phyloP scores from a whole-genome alignment of 345 rosid species.

The Boechera retrofracta region DNA sequence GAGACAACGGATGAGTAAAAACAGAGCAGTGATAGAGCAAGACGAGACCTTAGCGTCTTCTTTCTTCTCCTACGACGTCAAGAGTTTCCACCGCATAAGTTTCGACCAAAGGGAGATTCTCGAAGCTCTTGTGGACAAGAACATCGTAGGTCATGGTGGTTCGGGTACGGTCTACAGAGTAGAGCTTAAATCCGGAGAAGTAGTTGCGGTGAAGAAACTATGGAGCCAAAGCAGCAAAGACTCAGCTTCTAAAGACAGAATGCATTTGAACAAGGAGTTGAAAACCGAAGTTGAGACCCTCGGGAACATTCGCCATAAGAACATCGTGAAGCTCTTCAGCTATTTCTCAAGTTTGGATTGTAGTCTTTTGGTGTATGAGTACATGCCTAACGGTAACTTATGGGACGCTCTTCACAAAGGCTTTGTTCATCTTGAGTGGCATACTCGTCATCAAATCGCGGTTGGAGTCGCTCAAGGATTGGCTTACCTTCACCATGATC shows the following conservation, averaged over 20 bases:
- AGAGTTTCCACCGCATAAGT: conserved; percentile 83
- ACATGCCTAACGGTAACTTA: conserved; percentile 90
- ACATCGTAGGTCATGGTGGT: conserved; percentile 91
- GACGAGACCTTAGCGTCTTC: conserved; percentile 65
- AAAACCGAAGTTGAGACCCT: conserved; percentile 92
- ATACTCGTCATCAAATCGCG: conserved; percentile 83
- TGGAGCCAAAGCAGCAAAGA: conserved; percentile 68
- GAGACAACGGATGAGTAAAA: conserved; percentile 57
- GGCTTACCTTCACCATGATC: conserved; percentile 92
- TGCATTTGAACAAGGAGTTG: conserved; percentile 59
- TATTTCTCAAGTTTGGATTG: conserved; percentile 72
- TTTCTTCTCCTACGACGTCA: conserved; percentile 74
- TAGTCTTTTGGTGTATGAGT: conserved; percentile 83
- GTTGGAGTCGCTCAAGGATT: conserved; percentile 91
- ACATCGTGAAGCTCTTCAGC: conserved; percentile 85
- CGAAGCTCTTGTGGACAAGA: conserved; percentile 73
- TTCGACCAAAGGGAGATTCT: conserved; percentile 75
- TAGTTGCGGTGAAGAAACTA: conserved; percentile 83
- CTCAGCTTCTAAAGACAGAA: conserved; percentile 55
- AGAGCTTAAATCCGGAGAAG: conserved; percentile 65
- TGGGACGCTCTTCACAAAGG: conserved; percentile 90
- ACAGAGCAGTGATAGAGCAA: conserved; percentile 56
- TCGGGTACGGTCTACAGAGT: conserved; percentile 83
- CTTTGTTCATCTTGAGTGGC: conserved; percentile 67
- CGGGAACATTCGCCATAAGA: conserved; percentile 84